phyloP scores from a whole-genome alignment of 1,284 basidiomycete species.

The Limonomyces culmigenus region DNA sequence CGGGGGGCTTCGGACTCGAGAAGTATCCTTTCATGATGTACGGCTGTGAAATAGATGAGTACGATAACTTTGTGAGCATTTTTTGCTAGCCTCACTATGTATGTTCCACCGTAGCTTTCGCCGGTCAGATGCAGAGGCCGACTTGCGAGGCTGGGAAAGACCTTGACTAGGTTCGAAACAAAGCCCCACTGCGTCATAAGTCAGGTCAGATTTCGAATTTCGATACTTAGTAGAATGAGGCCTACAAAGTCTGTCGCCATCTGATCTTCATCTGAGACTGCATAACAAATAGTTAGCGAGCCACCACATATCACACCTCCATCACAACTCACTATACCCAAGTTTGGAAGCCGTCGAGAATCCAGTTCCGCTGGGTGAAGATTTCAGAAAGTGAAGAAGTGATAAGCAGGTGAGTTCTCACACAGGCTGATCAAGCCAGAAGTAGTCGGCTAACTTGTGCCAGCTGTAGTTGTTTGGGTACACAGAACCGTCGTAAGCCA shows the following conservation, averaged over 20 bases:
- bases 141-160: conserved; percentile 15
- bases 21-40: conserved; percentile 8
- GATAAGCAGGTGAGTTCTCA: conserved; percentile 6
- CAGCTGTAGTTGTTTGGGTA: conserved; percentile 37
- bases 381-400: not conserved
- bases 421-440: conserved; percentile 56
- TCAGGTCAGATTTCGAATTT: not conserved
- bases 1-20: conserved; percentile 6
- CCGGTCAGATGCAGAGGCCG: conserved; percentile 16
- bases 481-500: conserved; percentile 29
- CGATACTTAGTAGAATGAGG: not conserved
- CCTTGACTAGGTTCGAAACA: conserved; percentile 1
- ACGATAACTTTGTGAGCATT: not conserved
- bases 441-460: conserved; percentile 41
- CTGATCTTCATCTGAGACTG: conserved; percentile 11
- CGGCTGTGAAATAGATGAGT: conserved; percentile 4
- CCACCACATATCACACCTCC: not conserved
- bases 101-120: conserved; percentile 18
- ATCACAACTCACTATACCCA: not conserved
- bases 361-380: not conserved
- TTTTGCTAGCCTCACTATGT: conserved; percentile 8
- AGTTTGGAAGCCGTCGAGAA: not conserved
- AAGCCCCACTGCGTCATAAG: not conserved
- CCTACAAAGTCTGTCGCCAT: conserved; percentile 12
- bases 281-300: not conserved